These are phyloP conservation scores for Chlorella sorokiniana DNA, from an alignment of 139 green algal species.

Conservation along the genomic window DNA sequence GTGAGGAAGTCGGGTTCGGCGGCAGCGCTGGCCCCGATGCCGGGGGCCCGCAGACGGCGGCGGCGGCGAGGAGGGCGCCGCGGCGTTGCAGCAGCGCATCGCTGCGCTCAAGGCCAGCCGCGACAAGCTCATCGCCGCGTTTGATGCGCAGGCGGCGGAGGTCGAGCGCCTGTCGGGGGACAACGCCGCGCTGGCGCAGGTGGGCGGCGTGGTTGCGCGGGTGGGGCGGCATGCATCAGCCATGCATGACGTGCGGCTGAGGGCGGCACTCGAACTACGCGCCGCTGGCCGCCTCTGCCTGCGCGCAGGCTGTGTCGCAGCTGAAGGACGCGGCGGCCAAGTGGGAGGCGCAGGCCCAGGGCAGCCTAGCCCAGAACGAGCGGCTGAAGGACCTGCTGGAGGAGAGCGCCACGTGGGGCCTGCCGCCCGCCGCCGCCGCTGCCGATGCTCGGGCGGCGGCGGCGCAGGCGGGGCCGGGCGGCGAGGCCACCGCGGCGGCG, in stretches of 20 bases:
- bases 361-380: constrained; percentile 51
- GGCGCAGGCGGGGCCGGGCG: not conserved
- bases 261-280: not conserved
- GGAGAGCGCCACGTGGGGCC: constrained; percentile 65
- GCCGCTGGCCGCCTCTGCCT: not conserved
- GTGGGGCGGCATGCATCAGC: not conserved
- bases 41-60: not conserved
- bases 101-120: constrained; percentile 56
- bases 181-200: constrained; percentile 49
- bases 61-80: not conserved
- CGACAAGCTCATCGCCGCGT: constrained; percentile 63
- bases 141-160: constrained; percentile 69
- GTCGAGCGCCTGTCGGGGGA: constrained; percentile 58
- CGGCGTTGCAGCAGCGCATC: constrained; percentile 50
- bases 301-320: not conserved
- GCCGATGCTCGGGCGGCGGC: not conserved
- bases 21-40: not conserved
- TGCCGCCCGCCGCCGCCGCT: not conserved
- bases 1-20: not conserved
- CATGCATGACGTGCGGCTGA: not conserved
- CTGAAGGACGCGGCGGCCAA: not conserved
- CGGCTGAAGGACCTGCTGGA: constrained; percentile 75
- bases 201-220: not conserved
- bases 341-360: constrained; percentile 70
- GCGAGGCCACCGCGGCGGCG: not conserved